Conservation (phyloP, 2,329 filamentous ascomycete species). For the Parafenestella ontariensis region DNA sequence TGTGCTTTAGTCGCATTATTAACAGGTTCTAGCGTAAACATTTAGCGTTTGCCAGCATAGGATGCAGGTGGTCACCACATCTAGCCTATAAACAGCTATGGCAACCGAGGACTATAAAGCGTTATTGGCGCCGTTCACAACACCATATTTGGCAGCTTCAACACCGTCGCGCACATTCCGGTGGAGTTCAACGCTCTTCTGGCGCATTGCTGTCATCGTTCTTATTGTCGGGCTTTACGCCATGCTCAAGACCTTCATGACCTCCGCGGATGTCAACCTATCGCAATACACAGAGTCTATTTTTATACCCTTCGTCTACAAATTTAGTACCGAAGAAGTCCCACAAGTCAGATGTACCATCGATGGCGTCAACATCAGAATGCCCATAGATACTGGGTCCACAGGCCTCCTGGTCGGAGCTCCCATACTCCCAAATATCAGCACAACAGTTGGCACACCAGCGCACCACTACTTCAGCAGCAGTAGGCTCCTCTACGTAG, state of each 20-base stretch:
- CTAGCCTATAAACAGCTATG: conserved; percentile 28
- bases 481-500: conserved; percentile 44
- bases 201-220: conserved; percentile 13
- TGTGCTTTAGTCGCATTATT: conserved; percentile 5
- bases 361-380: conserved; percentile 32
- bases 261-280: conserved; percentile 8
- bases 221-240: conserved; percentile 13
- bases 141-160: conserved; percentile 17
- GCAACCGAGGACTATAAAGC: conserved; percentile 24
- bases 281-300: conserved; percentile 32
- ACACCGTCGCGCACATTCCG: conserved; percentile 10
- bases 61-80: conserved; percentile 2
- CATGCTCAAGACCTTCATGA: conserved; percentile 18
- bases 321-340: conserved; percentile 32
- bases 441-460: conserved; percentile 29
- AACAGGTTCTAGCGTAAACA: conserved; percentile 15
- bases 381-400: conserved; percentile 46
- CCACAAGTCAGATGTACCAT: conserved; percentile 40
- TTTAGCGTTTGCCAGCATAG: conserved; percentile 15
- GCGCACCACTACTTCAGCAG: conserved; percentile 45
- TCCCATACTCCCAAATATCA: conserved; percentile 37
- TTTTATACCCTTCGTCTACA: conserved; percentile 42
- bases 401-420: conserved; percentile 46
- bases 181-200: conserved; percentile 32
- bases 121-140: conserved; percentile 5